Conservation (phyloP, 257 asterid species). For the Prunella vulgaris region DNA sequence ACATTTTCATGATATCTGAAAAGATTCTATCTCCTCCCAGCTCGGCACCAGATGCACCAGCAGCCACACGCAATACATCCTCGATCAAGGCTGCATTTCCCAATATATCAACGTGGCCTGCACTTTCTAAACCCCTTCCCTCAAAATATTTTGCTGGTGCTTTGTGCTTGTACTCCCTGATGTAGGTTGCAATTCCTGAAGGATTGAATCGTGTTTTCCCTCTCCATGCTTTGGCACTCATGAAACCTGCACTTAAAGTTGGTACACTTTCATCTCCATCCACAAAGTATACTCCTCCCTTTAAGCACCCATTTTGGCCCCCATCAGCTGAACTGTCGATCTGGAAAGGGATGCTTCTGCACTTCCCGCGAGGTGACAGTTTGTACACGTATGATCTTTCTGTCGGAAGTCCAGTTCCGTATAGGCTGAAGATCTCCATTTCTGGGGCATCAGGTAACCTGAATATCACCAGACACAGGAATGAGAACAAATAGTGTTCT, state of each 20-base stretch:
- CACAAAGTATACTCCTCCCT: conserved; percentile 63
- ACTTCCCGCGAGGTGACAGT: conserved; percentile 43
- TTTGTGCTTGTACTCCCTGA: conserved; percentile 71
- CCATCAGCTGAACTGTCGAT: conserved; percentile 72
- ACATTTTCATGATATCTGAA: conserved; percentile 69
- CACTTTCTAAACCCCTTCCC: conserved; percentile 80
- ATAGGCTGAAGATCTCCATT: conserved; percentile 77
- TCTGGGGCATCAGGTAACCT: conserved; percentile 87
- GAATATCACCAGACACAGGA: not conserved
- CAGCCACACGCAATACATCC: conserved; percentile 68
- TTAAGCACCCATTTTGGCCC: conserved; percentile 55
- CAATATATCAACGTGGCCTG: conserved; percentile 83
- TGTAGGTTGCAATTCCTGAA: conserved; percentile 50
- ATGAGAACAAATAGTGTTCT: not conserved
- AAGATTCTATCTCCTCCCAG: conserved; percentile 59
- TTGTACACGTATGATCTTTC: conserved; percentile 84
- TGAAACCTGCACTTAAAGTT: conserved; percentile 69
- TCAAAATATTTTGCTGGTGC: conserved; percentile 70
- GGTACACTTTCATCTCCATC: conserved; percentile 86
- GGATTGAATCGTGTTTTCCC: conserved; percentile 85
- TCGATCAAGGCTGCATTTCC: conserved; percentile 78
- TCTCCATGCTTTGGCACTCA: conserved; percentile 89
- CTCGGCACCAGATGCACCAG: conserved; percentile 61
- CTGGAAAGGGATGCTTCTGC: conserved; percentile 79
- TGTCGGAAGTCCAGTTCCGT: conserved; percentile 85